Evolutionary conservation across 2,329 filamentous ascomycete genomes (phyloP).

Genomic region (Colletotrichum sp.): DNA sequence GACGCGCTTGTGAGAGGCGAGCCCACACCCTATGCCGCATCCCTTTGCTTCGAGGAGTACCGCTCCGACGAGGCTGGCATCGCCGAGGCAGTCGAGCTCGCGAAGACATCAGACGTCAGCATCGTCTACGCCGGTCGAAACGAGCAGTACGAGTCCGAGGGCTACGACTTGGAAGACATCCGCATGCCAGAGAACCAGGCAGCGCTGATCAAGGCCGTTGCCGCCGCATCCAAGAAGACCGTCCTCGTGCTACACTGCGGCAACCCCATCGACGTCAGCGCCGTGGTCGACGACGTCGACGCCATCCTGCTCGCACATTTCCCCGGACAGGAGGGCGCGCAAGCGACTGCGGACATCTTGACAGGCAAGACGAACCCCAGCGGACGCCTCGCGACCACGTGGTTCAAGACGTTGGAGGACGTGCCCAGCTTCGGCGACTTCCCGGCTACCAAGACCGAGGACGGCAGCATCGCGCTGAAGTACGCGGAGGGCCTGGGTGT

Average conservation of each 20-base stretch:
- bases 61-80: conserved; percentile 8
- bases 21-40: conserved; percentile 13
- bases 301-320: conserved; percentile 18
- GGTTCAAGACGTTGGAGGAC: conserved; percentile 18
- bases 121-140: conserved; percentile 19
- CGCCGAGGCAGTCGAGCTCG: conserved; percentile 8
- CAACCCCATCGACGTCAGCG: conserved; percentile 15
- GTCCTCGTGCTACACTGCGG: conserved; percentile 14
- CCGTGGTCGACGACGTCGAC: conserved; percentile 13
- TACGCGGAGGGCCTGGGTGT: conserved; percentile 4
- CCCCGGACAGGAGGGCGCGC: conserved; percentile 17
- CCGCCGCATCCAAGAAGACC: neutral
- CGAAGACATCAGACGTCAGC: conserved; percentile 5
- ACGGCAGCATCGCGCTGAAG: neutral
- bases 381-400: conserved; percentile 17
- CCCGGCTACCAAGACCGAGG: conserved; percentile 4
- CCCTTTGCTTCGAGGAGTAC: conserved; percentile 14
- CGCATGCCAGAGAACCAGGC: conserved; percentile 17
- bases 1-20: conserved; percentile 9
- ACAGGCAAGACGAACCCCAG: conserved; percentile 12
- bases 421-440: conserved; percentile 16
- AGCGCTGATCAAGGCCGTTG: conserved; percentile 16
- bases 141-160: conserved; percentile 21
- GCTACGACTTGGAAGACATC: conserved; percentile 16
- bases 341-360: conserved; percentile 16